Evolutionary conservation across 108 stramenopile species (phyloP).

Genomic region (Licmophora abbreviata): DNA sequence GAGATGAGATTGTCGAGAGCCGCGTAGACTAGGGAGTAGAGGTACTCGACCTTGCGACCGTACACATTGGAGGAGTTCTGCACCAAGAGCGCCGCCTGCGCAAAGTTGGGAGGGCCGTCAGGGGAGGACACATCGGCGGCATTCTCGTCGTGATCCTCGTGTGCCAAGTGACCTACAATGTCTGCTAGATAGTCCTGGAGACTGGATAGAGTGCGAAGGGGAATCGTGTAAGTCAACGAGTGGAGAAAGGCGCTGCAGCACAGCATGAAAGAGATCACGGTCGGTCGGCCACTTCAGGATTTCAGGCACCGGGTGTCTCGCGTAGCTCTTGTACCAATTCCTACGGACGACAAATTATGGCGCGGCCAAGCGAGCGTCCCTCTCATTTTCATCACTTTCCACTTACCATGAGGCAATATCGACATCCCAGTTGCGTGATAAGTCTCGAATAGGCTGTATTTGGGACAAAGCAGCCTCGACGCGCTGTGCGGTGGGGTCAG

Average conservation of each 20-base stretch:
- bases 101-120: constrained; percentile 72
- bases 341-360: constrained; percentile 3
- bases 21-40: constrained; percentile 82
- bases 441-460: constrained; percentile 86
- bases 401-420: constrained; percentile 88
- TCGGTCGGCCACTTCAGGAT: too few species aligned
- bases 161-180: constrained; percentile 9
- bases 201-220: constrained; percentile 3
- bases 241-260: neutral
- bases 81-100: constrained; percentile 91
- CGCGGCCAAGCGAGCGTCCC: neutral
- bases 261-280: constrained; percentile 1
- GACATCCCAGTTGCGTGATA: constrained; percentile 93
- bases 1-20: constrained; percentile 59
- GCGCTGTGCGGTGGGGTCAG: too few species aligned
- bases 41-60: constrained; percentile 93
- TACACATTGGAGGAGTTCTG: constrained; percentile 84
- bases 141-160: constrained; percentile 14
- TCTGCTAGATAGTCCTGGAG: constrained; percentile 66
- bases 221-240: too few species aligned
- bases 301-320: too few species aligned
- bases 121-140: constrained; percentile 31
- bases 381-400: neutral
- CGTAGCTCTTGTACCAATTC: too few species aligned
- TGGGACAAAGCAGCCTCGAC: constrained; percentile 28